Base-by-base conservation (phyloP, 768 basidiomycete species). In the Termitomyces titanicus region DNA sequence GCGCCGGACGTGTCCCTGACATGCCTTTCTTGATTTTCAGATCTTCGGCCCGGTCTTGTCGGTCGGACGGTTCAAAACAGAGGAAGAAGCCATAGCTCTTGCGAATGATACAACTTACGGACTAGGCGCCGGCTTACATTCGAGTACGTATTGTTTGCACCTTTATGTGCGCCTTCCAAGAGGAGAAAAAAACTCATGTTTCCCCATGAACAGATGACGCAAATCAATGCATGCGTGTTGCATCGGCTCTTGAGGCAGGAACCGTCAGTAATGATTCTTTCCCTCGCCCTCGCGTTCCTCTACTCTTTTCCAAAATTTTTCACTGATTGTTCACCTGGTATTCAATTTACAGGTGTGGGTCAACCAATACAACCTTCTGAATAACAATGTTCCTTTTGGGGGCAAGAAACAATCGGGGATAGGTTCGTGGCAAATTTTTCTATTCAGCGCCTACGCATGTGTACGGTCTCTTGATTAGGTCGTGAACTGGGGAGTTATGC, bases 1-100 rank as follows among this genome's bases (percentile, higher is more conserved):
- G 33, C 35, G 51, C n/a, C 31, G 2, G 9, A 39, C n/a, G 13
- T 15, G 15, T 47, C 39, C 18, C 44, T 56, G 39, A 55, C 33
- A 47, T 50, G 50, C 20, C 33, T 50, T 51, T 31, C 39, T 44
- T 52, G 51, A 39, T 51, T 27, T 54, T 15, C 56, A 95, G 86
- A 97, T 97, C 61, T 98, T 98, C 68, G 96, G 96, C 9, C 96
- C 96, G 25, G 95, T 98, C 3, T 80, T 95, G 38, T 80, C 84
- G 24, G 82, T 98, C 40, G 87, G 86, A 40, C 83, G 77, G 61
- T 98, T 98, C 74, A 83, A 81, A 61, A 87, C 88, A 7, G 95
- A 97, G 69, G 87, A 89, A 55, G 92, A 97, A 66, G 94, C 85
- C 3, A 84, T 98, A 61, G 65, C 74, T 39, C 71, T 93, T 15